These are phyloP conservation scores for Hygrophila difformis DNA, from an alignment of 257 asterid species.

Conservation along the genomic window DNA sequence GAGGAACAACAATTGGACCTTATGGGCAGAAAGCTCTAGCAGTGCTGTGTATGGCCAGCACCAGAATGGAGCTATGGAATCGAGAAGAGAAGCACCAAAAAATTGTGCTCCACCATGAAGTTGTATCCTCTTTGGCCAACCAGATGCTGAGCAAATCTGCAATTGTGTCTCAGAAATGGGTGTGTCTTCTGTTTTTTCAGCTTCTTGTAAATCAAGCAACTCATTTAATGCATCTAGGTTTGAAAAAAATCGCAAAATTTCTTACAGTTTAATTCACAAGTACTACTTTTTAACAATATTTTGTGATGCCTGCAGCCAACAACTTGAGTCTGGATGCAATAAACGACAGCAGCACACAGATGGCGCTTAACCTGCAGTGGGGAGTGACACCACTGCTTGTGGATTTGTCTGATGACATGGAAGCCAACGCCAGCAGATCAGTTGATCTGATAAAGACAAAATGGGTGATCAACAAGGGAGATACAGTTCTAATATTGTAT, in stretches of 20 bases:
- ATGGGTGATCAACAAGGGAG: slow-evolving; percentile 54
- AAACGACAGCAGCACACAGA: slow-evolving; percentile 45
- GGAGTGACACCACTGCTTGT: slow-evolving; percentile 60
- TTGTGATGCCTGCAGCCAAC: slow-evolving; percentile 41
- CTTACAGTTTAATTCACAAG: no score
- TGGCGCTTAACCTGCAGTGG: slow-evolving; percentile 75
- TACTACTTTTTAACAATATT: no score
- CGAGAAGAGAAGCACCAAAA: slow-evolving; percentile 58
- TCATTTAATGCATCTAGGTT: no score
- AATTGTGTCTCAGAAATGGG: slow-evolving; percentile 76
- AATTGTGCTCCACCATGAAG: slow-evolving; percentile 28
- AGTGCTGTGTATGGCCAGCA: slow-evolving; percentile 60
- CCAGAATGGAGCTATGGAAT: slow-evolving; percentile 67
- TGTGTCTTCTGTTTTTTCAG: slow-evolving; percentile 17
- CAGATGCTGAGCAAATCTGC: slow-evolving; percentile 68
- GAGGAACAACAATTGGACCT: slow-evolving; percentile 84
- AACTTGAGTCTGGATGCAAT: slow-evolving; percentile 68
- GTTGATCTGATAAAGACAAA: slow-evolving; percentile 44
- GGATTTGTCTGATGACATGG: slow-evolving; percentile 75
- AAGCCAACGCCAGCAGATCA: slow-evolving; percentile 38
- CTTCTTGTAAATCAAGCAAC: no score
- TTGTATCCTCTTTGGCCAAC: slow-evolving; percentile 45
- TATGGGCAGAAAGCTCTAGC: slow-evolving; percentile 61
- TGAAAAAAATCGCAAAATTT: no score
- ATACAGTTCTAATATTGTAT: slow-evolving; percentile 49